phyloP scores from a whole-genome alignment of 164 flowering plant genomes.

The Aristolochia contorta region DNA sequence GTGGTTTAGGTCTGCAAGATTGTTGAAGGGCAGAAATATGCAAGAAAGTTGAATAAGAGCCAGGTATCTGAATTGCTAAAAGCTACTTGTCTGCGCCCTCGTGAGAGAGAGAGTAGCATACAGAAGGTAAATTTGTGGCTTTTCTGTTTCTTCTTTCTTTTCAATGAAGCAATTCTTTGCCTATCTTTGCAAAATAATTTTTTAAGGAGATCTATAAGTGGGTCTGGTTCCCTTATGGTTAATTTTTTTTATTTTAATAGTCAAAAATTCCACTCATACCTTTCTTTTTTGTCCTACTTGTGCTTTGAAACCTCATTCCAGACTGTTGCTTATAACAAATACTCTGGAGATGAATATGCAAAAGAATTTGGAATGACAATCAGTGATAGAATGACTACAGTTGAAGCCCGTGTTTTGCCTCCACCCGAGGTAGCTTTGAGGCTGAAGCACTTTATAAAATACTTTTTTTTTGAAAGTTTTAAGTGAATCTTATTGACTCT shows the following conservation, averaged over 20 bases:
- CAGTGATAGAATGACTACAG: slow-evolving; percentile 14
- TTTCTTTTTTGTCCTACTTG: background rate
- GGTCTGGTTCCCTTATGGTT: background rate
- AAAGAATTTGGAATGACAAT: slow-evolving; percentile 66
- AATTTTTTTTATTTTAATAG: background rate
- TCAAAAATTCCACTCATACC: background rate
- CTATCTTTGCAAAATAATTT: background rate
- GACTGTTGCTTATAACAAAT: slow-evolving; percentile 33
- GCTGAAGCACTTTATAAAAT: background rate
- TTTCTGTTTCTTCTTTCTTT: background rate
- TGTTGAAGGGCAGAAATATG: slow-evolving; percentile 48
- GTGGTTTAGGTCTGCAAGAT: slow-evolving; percentile 43
- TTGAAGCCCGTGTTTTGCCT: slow-evolving; percentile 68
- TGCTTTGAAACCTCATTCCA: slow-evolving; percentile 9
- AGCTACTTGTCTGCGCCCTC: slow-evolving; percentile 65
- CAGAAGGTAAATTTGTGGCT: slow-evolving; percentile 18
- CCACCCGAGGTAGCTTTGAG: slow-evolving; percentile 49
- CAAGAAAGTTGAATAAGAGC: slow-evolving; percentile 51
- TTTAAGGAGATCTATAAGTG: background rate
- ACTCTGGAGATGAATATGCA: slow-evolving; percentile 18
- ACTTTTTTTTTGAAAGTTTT: background rate
- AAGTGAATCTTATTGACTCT: background rate
- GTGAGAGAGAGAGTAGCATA: slow-evolving; percentile 25
- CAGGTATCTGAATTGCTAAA: slow-evolving; percentile 51
- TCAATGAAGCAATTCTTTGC: background rate